Evolutionary conservation across 1,284 basidiomycete genomes (phyloP).

Genomic region (Trametes sp.): DNA sequence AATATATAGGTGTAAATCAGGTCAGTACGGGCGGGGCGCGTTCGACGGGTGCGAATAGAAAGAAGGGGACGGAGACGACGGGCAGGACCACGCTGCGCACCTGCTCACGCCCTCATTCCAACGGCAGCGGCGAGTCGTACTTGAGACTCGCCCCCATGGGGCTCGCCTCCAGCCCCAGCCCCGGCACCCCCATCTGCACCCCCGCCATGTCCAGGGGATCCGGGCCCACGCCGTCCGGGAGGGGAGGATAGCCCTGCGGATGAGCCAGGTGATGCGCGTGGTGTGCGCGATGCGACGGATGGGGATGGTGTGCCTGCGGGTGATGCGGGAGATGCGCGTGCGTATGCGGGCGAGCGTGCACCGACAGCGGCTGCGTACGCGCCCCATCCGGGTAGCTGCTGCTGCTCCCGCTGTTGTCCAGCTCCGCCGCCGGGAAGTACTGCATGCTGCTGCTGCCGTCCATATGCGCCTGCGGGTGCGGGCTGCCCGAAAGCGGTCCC

Average conservation of each 20-base stretch:
- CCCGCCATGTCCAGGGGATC: slow-evolving; percentile 37
- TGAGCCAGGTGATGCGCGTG: slow-evolving; percentile 26
- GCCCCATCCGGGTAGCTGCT: slow-evolving; percentile 32
- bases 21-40: slow-evolving; percentile 1
- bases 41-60: not conserved
- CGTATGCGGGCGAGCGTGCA: slow-evolving; percentile 26
- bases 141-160: slow-evolving; percentile 38
- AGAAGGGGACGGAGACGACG: not conserved
- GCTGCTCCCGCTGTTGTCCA: slow-evolving; percentile 27
- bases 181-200: slow-evolving; percentile 33
- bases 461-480: slow-evolving; percentile 18
- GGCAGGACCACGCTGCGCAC: not conserved
- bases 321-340: slow-evolving; percentile 25
- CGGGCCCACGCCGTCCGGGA: slow-evolving; percentile 32
- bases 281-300: slow-evolving; percentile 24
- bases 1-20: slow-evolving; percentile 35
- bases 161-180: slow-evolving; percentile 35
- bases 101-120: slow-evolving; percentile 42
- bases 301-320: slow-evolving; percentile 12
- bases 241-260: slow-evolving; percentile 27
- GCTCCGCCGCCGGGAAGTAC: slow-evolving; percentile 26
- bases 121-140: slow-evolving; percentile 44
- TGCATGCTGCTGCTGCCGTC: slow-evolving; percentile 17
- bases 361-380: slow-evolving; percentile 26
- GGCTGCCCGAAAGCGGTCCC: slow-evolving; percentile 31